Percentiles rank a stretch among this genome's conserved stretches.
Conservation (phyloP, 306 rosid genomes). For the Vigna unguiculata region DNA sequence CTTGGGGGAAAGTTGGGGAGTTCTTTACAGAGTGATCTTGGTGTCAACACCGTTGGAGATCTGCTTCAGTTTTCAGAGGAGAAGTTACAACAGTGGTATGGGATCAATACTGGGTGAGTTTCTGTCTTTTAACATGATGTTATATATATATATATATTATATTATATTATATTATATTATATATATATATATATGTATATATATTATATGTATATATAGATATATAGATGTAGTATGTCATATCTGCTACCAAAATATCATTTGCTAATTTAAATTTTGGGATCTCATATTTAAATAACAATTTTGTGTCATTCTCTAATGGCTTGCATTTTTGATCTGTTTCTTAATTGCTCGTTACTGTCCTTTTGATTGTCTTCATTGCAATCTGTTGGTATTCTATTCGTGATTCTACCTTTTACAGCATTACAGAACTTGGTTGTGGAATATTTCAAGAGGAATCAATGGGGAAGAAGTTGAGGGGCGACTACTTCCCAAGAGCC, state of each 20-base stretch:
- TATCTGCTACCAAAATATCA: slow-evolving; percentile 28
- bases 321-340: not conserved
- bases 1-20: slow-evolving; percentile 98
- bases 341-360: not conserved
- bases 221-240: too few relatives aligned
- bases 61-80: slow-evolving; percentile 84
- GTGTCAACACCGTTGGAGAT: slow-evolving; percentile 83
- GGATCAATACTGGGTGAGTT: slow-evolving; percentile 85
- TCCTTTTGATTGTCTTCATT: slow-evolving; percentile 27
- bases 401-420: slow-evolving; percentile 50
- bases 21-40: slow-evolving; percentile 83
- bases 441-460: slow-evolving; percentile 95
- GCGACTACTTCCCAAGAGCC: slow-evolving; percentile 94
- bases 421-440: slow-evolving; percentile 86
- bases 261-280: slow-evolving; percentile 7
- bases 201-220: too few relatives aligned
- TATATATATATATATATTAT: not conserved
- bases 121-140: slow-evolving; percentile 34
- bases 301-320: slow-evolving; percentile 2
- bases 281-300: slow-evolving; percentile 28
- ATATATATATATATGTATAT: too few relatives aligned
- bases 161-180: too few relatives aligned
- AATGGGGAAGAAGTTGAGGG: slow-evolving; percentile 92
- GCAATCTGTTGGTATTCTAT: slow-evolving; percentile 37
- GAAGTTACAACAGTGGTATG: slow-evolving; percentile 84